phyloP scores from a whole-genome alignment of 345 rosid species.

The Trapa incisa region DNA sequence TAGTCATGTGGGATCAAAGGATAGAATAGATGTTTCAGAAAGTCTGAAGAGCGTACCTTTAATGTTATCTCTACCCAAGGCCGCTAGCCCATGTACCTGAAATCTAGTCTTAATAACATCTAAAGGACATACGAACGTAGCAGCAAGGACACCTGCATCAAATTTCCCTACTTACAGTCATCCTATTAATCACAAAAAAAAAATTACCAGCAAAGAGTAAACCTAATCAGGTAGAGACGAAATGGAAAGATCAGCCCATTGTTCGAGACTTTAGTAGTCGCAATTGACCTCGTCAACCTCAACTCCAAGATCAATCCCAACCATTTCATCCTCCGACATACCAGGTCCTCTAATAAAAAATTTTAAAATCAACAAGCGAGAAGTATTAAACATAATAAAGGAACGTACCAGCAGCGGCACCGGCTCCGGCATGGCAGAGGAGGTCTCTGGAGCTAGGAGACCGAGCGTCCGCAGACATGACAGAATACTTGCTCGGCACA shows the following conservation, averaged over 20 bases:
- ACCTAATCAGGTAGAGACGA: background rate
- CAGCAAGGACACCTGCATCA: slow-evolving; percentile 59
- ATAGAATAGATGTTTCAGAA: background rate
- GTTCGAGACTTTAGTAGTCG: background rate
- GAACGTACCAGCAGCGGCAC: slow-evolving; percentile 70
- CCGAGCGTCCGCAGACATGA: slow-evolving; percentile 51
- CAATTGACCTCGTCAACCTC: background rate
- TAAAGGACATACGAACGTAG: slow-evolving; percentile 82
- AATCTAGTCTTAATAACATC: slow-evolving; percentile 89
- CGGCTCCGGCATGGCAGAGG: slow-evolving; percentile 82
- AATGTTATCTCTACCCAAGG: slow-evolving; percentile 22
- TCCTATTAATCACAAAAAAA: background rate
- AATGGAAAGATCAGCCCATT: background rate
- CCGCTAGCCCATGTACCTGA: slow-evolving; percentile 76
- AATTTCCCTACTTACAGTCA: background rate
- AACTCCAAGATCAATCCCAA: background rate
- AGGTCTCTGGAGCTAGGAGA: slow-evolving; percentile 35
- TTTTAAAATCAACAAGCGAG: background rate
- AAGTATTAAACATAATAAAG: background rate
- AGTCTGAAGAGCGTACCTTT: slow-evolving; percentile 28
- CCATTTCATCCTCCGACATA: background rate
- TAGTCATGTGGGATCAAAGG: background rate
- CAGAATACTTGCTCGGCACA: slow-evolving; percentile 8
- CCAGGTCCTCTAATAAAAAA: too few species aligned
- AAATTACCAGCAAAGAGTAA: background rate